Base-by-base conservation (phyloP, 1,139 yeast species). In the Yamadazyma taylorii region DNA sequence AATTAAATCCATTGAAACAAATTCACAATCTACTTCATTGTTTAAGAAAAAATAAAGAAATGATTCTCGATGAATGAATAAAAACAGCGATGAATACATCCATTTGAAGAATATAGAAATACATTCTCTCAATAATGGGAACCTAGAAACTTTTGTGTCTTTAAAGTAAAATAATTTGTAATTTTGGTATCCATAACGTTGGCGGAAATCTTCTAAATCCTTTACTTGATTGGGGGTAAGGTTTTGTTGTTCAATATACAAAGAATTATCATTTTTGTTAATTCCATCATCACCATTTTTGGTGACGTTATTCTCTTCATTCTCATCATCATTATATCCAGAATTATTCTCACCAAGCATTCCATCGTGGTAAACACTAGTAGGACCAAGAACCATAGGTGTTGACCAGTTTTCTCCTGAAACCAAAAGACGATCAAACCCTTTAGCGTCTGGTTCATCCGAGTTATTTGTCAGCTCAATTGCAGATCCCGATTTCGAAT, bases 21-120 rank as follows among this genome's bases (percentile, higher is more conserved):
- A 40, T 10, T 44, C 46, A 40, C 39, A 33, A 27, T 40, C 34
- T 4, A 30, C 30, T 17, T 44, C 47, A 32, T 38, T 39, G 32
- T 34, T 40, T n/a, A 44, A 15, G 16, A 42, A 42, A 22, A 38
- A 44, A 24, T 44, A 44, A 5, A 44, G 26, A 21, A 42, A 42
- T 9, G 45, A 36, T 22, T 44, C 48, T 32, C 48, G 27, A 23
- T 44, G 48, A 14, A 43, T 38, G 30, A 41, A 41, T 9, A 40
- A 26, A 30, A 42, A 42, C 30, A 38, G 37, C 9, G 46, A 38
- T 5, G 47, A 40, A 19, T 43, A 41, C 35, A 39, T 40, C 40
- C 41, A 39, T 30, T 41, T 42, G 34, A 42, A 43, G 24, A 43
- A 43, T 12, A 41, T 30, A 3, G 44, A 42, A 13, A 42, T 24